Evolutionary conservation across 2,329 filamentous ascomycete genomes (phyloP), one percentile per base, ranked within the genome.

Genomic region (Bisporella sp.): DNA sequence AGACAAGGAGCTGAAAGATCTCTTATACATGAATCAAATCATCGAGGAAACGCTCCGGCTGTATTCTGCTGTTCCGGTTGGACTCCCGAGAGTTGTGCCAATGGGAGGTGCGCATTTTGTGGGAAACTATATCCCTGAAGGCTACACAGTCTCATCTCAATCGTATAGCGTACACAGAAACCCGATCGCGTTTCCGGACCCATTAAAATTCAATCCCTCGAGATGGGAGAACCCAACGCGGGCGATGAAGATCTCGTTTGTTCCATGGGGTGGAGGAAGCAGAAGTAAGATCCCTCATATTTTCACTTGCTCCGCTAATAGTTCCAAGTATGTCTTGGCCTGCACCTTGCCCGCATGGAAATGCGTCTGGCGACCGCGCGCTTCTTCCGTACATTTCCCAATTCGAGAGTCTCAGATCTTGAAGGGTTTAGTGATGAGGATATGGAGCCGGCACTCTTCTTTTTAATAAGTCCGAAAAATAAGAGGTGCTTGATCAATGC

Each of bases 271-370:
- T 1, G 73, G 69, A 5, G 78, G 78, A 1, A 68, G 75, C 0
- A 66, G 75, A 45, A 70, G 73, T 62, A 57, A 48, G 60, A 41
- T 35, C 29, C 31, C 9, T 29, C 21, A 29, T 11, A 45, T 7
- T 8, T 28, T 41, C 21, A 45, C 28, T 42, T 2, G 29, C 8
- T 21, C 8, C 4, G 12, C 12, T n/a, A 8, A n/a, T 11, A 28
- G 45, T 39, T 28, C 37, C 41, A 52, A 69, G 65, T 63, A 2
- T 84, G 80, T 53, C 66, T 84, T 12, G 79, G 79, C 2, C 65
- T 78, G 30, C 77, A 82, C 52, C 67, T 84, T 21, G 79, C 79
- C 0, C 66, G 69, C 28, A 78, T 78, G 64, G 78, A 82, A 57
- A 58, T 82, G 31, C 69, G 77, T 6, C 70, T 78, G 35, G 75